phyloP scores from a whole-genome alignment of 2,329 filamentous ascomycete species.

The Kalaharituber pfeilii region DNA sequence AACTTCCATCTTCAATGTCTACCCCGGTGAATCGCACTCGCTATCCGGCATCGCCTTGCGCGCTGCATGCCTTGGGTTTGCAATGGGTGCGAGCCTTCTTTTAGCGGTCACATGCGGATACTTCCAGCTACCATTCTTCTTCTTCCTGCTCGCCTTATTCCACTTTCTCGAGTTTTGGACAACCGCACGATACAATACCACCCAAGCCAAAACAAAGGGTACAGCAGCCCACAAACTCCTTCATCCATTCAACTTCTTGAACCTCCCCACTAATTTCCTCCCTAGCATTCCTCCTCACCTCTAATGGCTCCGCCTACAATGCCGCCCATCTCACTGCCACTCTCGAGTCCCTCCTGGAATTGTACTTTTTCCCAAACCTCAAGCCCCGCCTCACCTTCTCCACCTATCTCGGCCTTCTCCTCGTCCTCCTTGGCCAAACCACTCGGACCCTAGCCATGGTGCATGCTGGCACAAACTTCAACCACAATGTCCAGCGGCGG shows the following conservation, averaged over 20 bases:
- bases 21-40: conserved; percentile 37
- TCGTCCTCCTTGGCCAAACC: conserved; percentile 54
- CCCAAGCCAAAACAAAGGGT: conserved; percentile 47
- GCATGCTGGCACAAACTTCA: conserved; percentile 79
- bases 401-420: conserved; percentile 36
- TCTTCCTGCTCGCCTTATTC: conserved; percentile 54
- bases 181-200: conserved; percentile 69
- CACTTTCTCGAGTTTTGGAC: conserved; percentile 96
- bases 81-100: not conserved
- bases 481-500: conserved; percentile 60
- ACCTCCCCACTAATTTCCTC: not conserved
- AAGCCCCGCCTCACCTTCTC: conserved; percentile 17
- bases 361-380: conserved; percentile 36
- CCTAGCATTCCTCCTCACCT: conserved; percentile 55
- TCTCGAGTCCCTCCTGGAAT: conserved; percentile 50
- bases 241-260: too few relatives aligned
- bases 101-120: conserved; percentile 4
- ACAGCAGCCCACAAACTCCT: not conserved
- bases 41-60: conserved; percentile 43
- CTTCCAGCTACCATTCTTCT: conserved; percentile 46
- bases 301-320: conserved; percentile 71
- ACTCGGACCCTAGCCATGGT: conserved; percentile 73
- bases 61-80: conserved; percentile 34
- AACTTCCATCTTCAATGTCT: conserved; percentile 21
- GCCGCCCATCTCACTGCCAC: conserved; percentile 62